A percentile compares a stretch with the other conserved stretches of the same genome.
phyloP scores from a whole-genome alignment of 2,329 filamentous ascomycete genomes.

The Delphinella strobiligena region DNA sequence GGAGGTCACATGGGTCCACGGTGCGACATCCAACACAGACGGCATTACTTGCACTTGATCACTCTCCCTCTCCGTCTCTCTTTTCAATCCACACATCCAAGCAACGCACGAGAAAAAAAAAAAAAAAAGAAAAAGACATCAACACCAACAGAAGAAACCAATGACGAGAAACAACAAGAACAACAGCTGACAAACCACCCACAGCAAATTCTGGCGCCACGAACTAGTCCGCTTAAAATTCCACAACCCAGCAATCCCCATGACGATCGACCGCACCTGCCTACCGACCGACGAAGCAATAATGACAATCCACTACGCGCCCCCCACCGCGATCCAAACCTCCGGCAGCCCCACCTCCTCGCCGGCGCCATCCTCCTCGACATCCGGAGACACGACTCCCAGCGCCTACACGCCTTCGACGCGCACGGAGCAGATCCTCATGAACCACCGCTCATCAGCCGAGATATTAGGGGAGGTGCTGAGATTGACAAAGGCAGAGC shows the following conservation, averaged over 20 bases:
- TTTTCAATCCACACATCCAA: background rate
- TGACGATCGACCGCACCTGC: conserved; percentile 62
- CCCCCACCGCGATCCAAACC: conserved; percentile 17
- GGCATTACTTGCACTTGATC: too few species aligned
- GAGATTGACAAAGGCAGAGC: conserved; percentile 47
- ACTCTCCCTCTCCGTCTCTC: too few species aligned
- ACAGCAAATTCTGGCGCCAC: conserved; percentile 77
- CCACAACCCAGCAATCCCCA: conserved; percentile 76
- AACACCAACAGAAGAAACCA: too few species aligned
- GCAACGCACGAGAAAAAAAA: too few species aligned
- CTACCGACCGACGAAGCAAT: conserved; percentile 45
- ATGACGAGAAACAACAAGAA: too few species aligned
- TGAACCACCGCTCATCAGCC: conserved; percentile 49
- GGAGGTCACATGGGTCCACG: conserved; percentile 62
- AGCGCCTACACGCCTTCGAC: conserved; percentile 19
- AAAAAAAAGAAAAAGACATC: too few species aligned
- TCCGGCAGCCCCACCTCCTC: conserved; percentile 18
- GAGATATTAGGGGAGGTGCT: conserved; percentile 54
- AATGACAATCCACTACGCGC: conserved; percentile 52
- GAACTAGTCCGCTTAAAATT: conserved; percentile 82
- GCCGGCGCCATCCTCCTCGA: conserved; percentile 15
- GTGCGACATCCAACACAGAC: too few species aligned
- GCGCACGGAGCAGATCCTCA: conserved; percentile 35
- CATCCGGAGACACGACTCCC: conserved; percentile 18
- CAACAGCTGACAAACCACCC: background rate